A percentile compares a stretch with the other conserved stretches of the same genome.
phyloP scores from a whole-genome alignment of 345 rosid genomes.

The Gossypium thurberi region DNA sequence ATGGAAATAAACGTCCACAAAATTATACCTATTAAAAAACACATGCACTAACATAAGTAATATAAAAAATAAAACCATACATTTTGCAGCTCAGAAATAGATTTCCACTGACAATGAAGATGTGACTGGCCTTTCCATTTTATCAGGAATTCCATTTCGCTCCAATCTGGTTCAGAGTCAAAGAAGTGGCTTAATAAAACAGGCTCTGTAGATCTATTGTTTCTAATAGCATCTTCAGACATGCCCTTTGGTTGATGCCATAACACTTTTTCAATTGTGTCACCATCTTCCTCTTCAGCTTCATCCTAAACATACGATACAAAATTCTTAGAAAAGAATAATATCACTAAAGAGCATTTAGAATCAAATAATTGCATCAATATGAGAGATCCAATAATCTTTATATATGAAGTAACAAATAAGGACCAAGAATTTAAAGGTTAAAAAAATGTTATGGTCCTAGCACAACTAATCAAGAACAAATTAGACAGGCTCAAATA shows the following conservation, averaged over 20 bases:
- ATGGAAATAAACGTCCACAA: neutral
- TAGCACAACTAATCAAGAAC: neutral
- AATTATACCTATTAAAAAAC: neutral
- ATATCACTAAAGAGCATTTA: neutral
- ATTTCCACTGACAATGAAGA: conserved; percentile 96
- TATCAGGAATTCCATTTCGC: conserved; percentile 82
- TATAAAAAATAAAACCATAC: conserved; percentile 32
- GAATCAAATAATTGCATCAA: neutral
- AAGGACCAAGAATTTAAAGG: neutral
- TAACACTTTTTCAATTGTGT: conserved; percentile 85
- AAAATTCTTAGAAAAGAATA: neutral
- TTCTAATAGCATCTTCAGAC: conserved; percentile 63
- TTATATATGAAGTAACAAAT: neutral
- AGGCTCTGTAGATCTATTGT: conserved; percentile 65
- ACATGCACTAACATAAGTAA: neutral
- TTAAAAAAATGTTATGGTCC: neutral
- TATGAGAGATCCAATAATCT: neutral
- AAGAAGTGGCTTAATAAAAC: conserved; percentile 61
- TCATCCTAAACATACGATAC: conserved; percentile 59
- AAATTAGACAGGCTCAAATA: neutral
- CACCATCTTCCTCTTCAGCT: conserved; percentile 90
- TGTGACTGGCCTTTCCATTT: conserved; percentile 99
- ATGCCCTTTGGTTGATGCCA: conserved; percentile 95
- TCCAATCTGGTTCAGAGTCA: conserved; percentile 80
- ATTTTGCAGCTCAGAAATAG: conserved; percentile 73